Evolutionary conservation across 352 stramenopile species (phyloP), one percentile per base, ranked within the genome.

Genomic region (Aphanomyces stellatus): DNA sequence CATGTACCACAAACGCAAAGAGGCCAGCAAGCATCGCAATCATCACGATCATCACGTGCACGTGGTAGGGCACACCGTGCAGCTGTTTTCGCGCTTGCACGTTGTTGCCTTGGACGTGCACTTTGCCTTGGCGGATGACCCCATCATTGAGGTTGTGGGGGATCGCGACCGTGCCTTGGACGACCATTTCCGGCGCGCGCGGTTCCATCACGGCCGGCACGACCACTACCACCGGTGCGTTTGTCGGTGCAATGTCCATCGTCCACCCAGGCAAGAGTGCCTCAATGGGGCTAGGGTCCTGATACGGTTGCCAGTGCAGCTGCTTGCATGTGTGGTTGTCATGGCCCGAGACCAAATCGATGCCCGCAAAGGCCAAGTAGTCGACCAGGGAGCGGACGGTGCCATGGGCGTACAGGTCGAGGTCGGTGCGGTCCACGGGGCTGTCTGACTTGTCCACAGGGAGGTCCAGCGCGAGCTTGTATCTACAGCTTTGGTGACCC

Each of bases 261-360:
- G 34, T 63, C 55, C 55, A 63, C 17, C 55, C 33, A 35, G 30
- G 30, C 15, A 63, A 2, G 17, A 51, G 33, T 19, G 31, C 55
- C 25, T 63, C 55, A n/a, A 63, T 22, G 1, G 15, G 7, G 3
- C 8, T 31, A 10, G 55, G 27, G 35, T 63, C 35, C 22, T 19
- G 11, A 34, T 67, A 67, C 19, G 60, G 60, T 33, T 60, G 46
- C 60, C 60, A 67, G 60, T n/a, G 6, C 3, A 67, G 60, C 41
- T 67, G 60, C 43, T 42, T 43, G 28, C 60, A 67, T 17, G 46
- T 49, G 4, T 33, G 15, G 7, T 4, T 10, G 51, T 67, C 60
- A 1, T 37, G n/a, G 8, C n/a, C 30, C 11, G 37, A 4, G 7
- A 15, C 25, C 24, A 67, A 48, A 28, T 67, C 37, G 27, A 67